Evolutionary conservation across 2,329 filamentous ascomycete species (phyloP).

Genomic region (Pseudocercospora eumusae): DNA sequence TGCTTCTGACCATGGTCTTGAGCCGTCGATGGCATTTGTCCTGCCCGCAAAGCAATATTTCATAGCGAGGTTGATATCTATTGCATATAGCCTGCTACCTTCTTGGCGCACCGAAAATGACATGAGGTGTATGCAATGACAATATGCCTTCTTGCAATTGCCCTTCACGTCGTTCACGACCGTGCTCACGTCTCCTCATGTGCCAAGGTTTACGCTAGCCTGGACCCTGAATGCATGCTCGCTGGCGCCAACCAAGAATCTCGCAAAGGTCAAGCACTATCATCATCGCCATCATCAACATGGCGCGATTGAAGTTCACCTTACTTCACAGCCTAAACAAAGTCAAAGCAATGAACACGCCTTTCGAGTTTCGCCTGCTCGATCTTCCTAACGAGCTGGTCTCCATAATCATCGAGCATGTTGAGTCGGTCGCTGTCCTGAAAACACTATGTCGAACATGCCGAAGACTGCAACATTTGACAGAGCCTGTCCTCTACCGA

Average conservation of each 20-base stretch:
- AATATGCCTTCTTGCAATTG: not conserved
- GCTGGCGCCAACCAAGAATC: not conserved
- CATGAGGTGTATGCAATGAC: too few relatives aligned
- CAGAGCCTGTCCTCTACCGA: slow-evolving; percentile 29
- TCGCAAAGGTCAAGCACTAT: not conserved
- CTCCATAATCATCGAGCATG: slow-evolving; percentile 27
- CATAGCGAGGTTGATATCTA: too few relatives aligned
- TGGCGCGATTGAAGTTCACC: slow-evolving; percentile 18
- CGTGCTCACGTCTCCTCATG: not conserved
- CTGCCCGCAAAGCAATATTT: too few relatives aligned
- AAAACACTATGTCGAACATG: slow-evolving; percentile 25
- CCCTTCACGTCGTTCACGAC: not conserved
- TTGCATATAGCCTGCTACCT: not conserved
- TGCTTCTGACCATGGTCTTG: too few relatives aligned
- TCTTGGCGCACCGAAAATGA: not conserved
- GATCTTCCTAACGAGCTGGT: slow-evolving; percentile 32
- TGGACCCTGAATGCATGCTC: not conserved
- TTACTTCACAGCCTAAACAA: slow-evolving; percentile 14
- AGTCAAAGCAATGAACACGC: slow-evolving; percentile 23
- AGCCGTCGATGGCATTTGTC: too few relatives aligned
- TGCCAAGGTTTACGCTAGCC: not conserved
- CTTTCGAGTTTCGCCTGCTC: slow-evolving; percentile 25
- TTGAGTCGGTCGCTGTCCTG: slow-evolving; percentile 23
- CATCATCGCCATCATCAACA: slow-evolving; percentile 3
- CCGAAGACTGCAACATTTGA: slow-evolving; percentile 23